phyloP scores from a whole-genome alignment of 768 basidiomycete species.

The Pleurotus tuoliensis region DNA sequence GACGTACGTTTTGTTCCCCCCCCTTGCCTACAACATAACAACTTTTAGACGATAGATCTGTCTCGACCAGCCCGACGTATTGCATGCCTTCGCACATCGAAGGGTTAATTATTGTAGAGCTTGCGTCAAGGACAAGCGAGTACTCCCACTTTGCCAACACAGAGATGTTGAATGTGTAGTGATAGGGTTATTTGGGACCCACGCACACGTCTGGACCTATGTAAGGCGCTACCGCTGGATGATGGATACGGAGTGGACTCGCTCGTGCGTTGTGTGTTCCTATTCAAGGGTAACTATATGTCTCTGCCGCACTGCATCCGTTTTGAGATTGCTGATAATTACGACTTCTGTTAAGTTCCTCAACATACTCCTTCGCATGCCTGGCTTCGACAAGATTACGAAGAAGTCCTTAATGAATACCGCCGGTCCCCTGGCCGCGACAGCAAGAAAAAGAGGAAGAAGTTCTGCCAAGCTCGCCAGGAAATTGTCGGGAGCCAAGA shows the following conservation, averaged over 20 bases:
- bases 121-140: background rate
- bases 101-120: background rate
- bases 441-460: background rate
- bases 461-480: background rate
- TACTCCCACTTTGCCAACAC: too few relatives aligned
- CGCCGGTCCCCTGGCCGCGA: background rate
- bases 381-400: background rate
- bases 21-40: background rate
- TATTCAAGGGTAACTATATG: background rate
- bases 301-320: too few relatives aligned
- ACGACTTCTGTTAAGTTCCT: background rate
- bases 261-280: background rate
- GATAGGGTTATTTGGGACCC: too few relatives aligned
- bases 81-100: background rate
- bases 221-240: too few relatives aligned
- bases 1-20: background rate
- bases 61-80: background rate
- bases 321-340: background rate
- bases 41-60: background rate
- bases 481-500: too few relatives aligned
- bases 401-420: background rate
- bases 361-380: background rate
- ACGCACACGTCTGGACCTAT: too few relatives aligned
- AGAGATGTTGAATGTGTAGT: too few relatives aligned
- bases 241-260: background rate